phyloP scores from a whole-genome alignment of 352 stramenopile species.

The Phytophthora pluvialis region DNA sequence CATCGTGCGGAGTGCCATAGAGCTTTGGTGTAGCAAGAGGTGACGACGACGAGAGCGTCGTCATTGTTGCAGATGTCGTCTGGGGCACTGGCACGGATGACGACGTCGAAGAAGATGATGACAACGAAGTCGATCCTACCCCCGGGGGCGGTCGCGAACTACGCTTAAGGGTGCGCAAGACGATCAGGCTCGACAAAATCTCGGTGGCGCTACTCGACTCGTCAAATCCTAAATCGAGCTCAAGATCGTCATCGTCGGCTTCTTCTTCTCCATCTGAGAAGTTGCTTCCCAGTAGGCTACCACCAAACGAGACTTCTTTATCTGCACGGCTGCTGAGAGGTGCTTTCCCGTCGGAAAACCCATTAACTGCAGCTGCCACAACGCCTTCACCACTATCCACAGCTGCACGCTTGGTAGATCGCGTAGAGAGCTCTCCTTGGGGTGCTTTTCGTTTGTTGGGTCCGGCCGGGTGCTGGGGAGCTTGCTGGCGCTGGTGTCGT shows the following conservation, averaged over 20 bases:
- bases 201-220: conserved; percentile 79
- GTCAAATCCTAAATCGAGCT: conserved; percentile 71
- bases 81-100: conserved; percentile 38
- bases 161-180: conserved; percentile 73
- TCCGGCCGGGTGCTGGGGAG: conserved; percentile 14
- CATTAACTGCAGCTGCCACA: conserved; percentile 27
- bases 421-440: conserved; percentile 36
- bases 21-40: conserved; percentile 42
- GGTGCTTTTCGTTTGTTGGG: conserved; percentile 58
- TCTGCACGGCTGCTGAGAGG: conserved; percentile 14
- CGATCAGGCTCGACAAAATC: conserved; percentile 79
- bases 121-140: conserved; percentile 49
- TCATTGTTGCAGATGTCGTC: conserved; percentile 39
- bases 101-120: conserved; percentile 47
- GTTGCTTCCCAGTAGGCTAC: conserved; percentile 41
- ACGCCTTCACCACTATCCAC: conserved; percentile 30
- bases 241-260: conserved; percentile 59
- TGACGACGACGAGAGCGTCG: conserved; percentile 44
- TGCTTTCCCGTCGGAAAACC: conserved; percentile 29
- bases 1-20: conserved; percentile 38
- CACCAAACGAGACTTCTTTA: conserved; percentile 37
- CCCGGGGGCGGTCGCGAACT: conserved; percentile 52
- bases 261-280: conserved; percentile 41
- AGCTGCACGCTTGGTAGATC: conserved; percentile 48
- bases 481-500: conserved; percentile 29